Base-by-base conservation (phyloP, 305 asterid genomes). In the Lippia alba region DNA sequence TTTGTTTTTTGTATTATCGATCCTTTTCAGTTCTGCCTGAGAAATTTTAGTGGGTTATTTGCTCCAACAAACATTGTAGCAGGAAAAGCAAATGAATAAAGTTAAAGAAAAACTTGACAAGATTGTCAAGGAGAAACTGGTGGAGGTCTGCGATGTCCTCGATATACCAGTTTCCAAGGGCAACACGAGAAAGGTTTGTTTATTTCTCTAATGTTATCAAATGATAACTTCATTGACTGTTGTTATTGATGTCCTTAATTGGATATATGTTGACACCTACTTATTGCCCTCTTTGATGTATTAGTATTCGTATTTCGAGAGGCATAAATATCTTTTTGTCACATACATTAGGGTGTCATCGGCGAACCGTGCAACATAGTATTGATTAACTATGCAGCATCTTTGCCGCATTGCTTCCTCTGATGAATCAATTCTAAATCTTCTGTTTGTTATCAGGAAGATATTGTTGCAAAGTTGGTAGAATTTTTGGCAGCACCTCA, bases 401-500 rank as follows among this genome's bases (percentile, higher is more conserved):
- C 32, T 73, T 59, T 32, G 51, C 15, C 18, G 50, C 59, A 33
- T 20, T 48, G 44, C 45, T 39, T 55, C 49, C 61, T 17, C 40
- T 55, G 36, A 50, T 70, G 66, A 51, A 54, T 72, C 66, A 41
- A 57, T 15, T 57, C 34, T 39, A 57, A 50, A 61, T 61, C 39
- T 67, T 15, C 55, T 76, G 2, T 61, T 19, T 71, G 54, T 64
- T 68, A 61, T 69, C 90, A 95, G 99, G 99, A 95, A 77, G 99
- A 92, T 82, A 79, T 95, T 30, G 77, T 92, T 67, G 69, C 76
- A 30, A 92, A 86, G 89, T 70, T 95, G 87, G 64, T 89, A n/a
- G 98, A 92, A 7, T 95, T 95, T 80, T 74, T 92, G 88, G 80
- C 84, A 80, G 93, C 89, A 67, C 99, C 99, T 76, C 90, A 86